Evolutionary conservation across 805 yeast species (phyloP).

Genomic region (Metschnikowia kofuensis): DNA sequence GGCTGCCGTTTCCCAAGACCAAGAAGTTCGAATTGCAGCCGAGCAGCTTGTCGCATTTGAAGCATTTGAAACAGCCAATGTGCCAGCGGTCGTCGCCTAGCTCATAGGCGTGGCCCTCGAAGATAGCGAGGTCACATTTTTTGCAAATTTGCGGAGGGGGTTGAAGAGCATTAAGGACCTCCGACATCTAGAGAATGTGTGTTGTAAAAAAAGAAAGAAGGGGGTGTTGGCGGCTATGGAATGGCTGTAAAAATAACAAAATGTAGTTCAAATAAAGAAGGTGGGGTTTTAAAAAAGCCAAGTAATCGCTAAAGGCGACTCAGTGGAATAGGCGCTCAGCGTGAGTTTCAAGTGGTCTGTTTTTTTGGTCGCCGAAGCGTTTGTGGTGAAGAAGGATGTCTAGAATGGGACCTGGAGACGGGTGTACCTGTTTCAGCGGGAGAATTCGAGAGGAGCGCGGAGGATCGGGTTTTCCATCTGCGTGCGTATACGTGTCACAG

Average conservation of each 20-base stretch:
- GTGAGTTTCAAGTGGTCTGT: too few species aligned
- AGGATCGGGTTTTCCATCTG: slow-evolving; percentile 5
- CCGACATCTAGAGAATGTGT: slow-evolving; percentile 3
- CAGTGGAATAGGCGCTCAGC: too few species aligned
- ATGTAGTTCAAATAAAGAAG: too few species aligned
- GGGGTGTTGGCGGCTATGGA: too few species aligned
- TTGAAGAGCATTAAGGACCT: not conserved
- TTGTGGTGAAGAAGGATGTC: not conserved
- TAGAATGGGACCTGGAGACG: not conserved
- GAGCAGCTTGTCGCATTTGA: slow-evolving; percentile 71
- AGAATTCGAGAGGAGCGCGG: slow-evolving; percentile 1
- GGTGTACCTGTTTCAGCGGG: slow-evolving; percentile 1
- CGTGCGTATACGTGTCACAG: not conserved
- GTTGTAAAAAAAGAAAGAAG: too few species aligned
- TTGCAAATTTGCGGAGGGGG: slow-evolving; percentile 32
- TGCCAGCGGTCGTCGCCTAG: slow-evolving; percentile 96
- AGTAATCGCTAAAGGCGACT: too few species aligned
- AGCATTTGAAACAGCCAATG: slow-evolving; percentile 85
- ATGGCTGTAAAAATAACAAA: too few species aligned
- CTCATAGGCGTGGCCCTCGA: slow-evolving; percentile 93
- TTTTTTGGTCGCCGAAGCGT: too few species aligned
- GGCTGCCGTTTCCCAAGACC: slow-evolving; percentile 87
- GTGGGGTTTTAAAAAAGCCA: too few species aligned
- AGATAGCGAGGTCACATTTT: slow-evolving; percentile 48
- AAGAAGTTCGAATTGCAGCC: slow-evolving; percentile 88